Base-by-base conservation (phyloP, 1,139 yeast genomes). In the Kodamaea sp. region DNA sequence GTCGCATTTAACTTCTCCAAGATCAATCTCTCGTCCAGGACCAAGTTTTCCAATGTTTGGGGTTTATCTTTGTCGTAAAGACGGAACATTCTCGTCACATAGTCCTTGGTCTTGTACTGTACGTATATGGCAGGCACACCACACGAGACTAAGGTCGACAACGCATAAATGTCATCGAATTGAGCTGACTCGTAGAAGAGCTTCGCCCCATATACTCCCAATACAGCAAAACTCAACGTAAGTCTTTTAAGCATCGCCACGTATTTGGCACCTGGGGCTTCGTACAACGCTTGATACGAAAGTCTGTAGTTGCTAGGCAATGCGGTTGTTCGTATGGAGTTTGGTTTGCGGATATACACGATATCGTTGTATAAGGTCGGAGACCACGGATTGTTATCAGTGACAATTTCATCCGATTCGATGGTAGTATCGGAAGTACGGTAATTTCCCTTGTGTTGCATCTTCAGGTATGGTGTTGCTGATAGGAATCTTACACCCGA, bases 41-140 rank as follows among this genome's bases (percentile, higher is more conserved):
- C 62, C 47, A 86, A 64, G 49, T 73, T 76, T 31, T 80, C 85
- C 39, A 78, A 64, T 0, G 86, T 80, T 53, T 85, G 92, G 0
- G 84, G 79, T 43, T 76, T 74, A 2, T 70, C 63, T 34, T 73
- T 70, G 49, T 80, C 78, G 52, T 85, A 86, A 24, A 86, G 63
- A 31, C 95, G 61, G 61, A 78, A 84, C 10, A 86, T 78, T 44
- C 89, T 65, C 1, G 87, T 70, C 18, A 86, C 95, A 45, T 83
- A 83, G 34, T 86, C 80, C 28, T 69, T 66, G 3, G 88, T 78
- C 37, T 80, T 68, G 50, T 70, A 79, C 38, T 80, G 78, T 2
- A 76, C 68, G 4, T 68, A 48, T 0, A 75, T 73, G 2, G 72
- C 72, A 0, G 87, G 86, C 1, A 68, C 31, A 7, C 70, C 43